Conservation (phyloP, 805 yeast genomes). For the Ogataea methylovora region DNA sequence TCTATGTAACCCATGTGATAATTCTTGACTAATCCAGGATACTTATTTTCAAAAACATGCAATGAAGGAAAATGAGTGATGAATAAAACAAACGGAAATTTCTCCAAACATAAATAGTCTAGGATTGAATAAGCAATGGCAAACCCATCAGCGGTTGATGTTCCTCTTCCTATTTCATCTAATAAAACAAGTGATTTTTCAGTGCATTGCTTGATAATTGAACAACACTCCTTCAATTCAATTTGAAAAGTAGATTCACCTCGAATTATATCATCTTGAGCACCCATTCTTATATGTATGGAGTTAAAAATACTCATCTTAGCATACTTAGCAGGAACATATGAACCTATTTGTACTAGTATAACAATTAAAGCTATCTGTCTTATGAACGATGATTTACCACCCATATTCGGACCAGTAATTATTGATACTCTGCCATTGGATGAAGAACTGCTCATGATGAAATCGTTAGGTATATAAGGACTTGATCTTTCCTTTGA, state of each 20-base stretch:
- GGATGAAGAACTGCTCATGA: constrained; percentile 37
- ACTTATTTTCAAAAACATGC: constrained; percentile 38
- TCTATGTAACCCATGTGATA: constrained; percentile 64
- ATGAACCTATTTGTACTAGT: constrained; percentile 74
- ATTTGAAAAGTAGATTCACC: constrained; percentile 83
- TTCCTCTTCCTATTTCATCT: constrained; percentile 77
- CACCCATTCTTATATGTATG: constrained; percentile 63
- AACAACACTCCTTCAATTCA: constrained; percentile 60
- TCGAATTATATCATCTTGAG: constrained; percentile 64
- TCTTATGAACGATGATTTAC: constrained; percentile 70
- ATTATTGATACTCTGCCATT: constrained; percentile 51
- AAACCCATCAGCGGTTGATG: constrained; percentile 66
- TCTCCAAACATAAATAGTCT: constrained; percentile 36
- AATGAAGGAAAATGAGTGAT: constrained; percentile 80
- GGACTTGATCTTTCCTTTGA: constrained; percentile 12
- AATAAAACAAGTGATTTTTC: constrained; percentile 51
- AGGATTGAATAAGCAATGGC: constrained; percentile 74
- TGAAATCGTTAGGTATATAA: constrained; percentile 63
- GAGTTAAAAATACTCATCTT: constrained; percentile 52
- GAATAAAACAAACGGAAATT: constrained; percentile 56
- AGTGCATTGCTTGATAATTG: constrained; percentile 45
- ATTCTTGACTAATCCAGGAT: constrained; percentile 38
- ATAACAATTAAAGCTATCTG: constrained; percentile 65
- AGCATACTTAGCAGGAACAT: constrained; percentile 59
- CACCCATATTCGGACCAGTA: constrained; percentile 89